Evolutionary conservation across 1,284 basidiomycete species (phyloP), one percentile per base, ranked within the genome.

Genomic region (Pseudozyma hubeiensis): DNA sequence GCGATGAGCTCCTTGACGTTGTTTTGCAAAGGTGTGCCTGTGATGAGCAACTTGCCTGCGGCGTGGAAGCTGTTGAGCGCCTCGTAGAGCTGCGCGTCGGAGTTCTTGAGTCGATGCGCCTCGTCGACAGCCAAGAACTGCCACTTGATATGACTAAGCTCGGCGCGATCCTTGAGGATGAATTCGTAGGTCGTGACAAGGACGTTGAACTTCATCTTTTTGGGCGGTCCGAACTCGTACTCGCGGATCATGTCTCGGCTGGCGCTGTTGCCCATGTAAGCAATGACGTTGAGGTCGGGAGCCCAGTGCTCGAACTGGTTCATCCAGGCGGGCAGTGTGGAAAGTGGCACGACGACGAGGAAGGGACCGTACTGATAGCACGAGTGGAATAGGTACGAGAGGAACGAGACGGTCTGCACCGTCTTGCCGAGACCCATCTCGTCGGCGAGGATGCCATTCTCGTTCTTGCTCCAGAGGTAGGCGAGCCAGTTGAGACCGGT

Each of bases 371-470:
- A 90, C 85, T 97, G 92, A 65, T 90, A 89, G 87, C 98, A 97
- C 66, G 87, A 86, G 84, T 99, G 96, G 84, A 98, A 96, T 60
- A 99, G 90, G 88, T 96, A 99, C 9, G 94, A 90, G 82, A 99
- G 90, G 41, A 99, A 90, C 0, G 95, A 97, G 64, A 99, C 97
- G 0, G 96, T 99, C 92, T 97, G 84, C 10, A 99, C 95, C 7
- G 96, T 87, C 89, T 99, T 99, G 56, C 97, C 97, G 17, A 99
- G 91, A 85, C 97, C 97, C 97, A 99, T 99, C 81, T 99, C 97
- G 83, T 99, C 97, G 1, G 97, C 97, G 33, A 99, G 87, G 76
- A 99, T 98, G 34, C 97, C 97, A 82, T 98, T 98, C 79, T 97
- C 92, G 24, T 93, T 93, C 78, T 94, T 90, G 80, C 89, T 91